Conservation (phyloP, 495 filamentous ascomycete genomes). For the Neurospora hispaniola region DNA sequence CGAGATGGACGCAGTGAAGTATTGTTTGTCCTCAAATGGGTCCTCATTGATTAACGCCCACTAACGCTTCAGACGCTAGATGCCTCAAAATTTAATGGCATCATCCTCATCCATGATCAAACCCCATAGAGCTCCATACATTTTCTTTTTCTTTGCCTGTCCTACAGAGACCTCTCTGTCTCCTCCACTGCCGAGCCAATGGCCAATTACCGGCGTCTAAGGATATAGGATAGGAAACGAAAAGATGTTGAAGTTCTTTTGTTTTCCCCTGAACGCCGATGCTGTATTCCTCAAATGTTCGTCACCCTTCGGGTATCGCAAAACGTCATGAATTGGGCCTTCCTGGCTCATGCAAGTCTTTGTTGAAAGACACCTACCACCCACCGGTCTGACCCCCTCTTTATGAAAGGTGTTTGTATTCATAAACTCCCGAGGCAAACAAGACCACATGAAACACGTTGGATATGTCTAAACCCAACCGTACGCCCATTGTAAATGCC, state of each 20-base stretch:
- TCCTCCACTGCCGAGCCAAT: conserved; percentile 21
- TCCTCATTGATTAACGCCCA: background rate
- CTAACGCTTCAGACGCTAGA: background rate
- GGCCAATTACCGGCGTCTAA: conserved; percentile 23
- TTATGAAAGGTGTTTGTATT: conserved; percentile 12
- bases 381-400: conserved; percentile 9
- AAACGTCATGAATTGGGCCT: conserved; percentile 21
- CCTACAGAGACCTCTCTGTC: conserved; percentile 1
- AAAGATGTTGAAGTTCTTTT: conserved; percentile 40
- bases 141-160: conserved; percentile 1
- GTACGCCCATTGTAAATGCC: conserved; percentile 23
- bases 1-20: background rate
- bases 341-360: conserved; percentile 29
- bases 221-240: conserved; percentile 22
- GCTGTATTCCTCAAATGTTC: conserved; percentile 21
- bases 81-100: background rate
- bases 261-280: conserved; percentile 32
- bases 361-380: conserved; percentile 32
- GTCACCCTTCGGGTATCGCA: conserved; percentile 27
- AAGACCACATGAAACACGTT: conserved; percentile 17
- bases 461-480: conserved; percentile 28
- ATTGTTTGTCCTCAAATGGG: background rate
- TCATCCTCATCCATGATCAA: background rate
- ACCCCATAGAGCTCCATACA: background rate
- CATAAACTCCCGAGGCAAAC: conserved; percentile 17